phyloP scores from a whole-genome alignment of 2,329 filamentous ascomycete genomes.

The Botrytis fabae region DNA sequence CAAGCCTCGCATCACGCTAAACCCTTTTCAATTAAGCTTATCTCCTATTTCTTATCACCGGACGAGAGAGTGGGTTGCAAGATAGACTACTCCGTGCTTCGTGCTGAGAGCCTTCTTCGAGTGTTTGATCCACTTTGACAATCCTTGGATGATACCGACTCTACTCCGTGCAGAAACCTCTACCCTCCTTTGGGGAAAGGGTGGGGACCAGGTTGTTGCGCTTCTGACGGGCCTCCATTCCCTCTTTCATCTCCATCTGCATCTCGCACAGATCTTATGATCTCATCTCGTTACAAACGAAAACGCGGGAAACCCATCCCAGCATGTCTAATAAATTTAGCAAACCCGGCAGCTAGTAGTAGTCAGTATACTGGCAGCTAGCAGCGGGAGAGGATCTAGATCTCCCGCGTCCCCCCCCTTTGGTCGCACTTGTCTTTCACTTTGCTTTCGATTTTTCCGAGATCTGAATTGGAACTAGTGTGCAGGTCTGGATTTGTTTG shows the following conservation, averaged over 20 bases:
- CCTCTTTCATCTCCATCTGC: not conserved
- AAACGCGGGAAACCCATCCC: not conserved
- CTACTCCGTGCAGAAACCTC: not conserved
- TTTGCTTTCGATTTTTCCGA: not conserved
- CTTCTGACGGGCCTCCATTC: not conserved
- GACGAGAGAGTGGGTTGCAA: not conserved
- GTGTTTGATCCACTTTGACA: not conserved
- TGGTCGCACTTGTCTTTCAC: not conserved
- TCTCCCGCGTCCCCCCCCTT: not conserved
- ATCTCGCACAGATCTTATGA: not conserved
- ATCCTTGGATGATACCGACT: not conserved
- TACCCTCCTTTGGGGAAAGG: not conserved
- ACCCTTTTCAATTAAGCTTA: not conserved
- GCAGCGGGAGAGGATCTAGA: not conserved
- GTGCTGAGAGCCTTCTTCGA: not conserved
- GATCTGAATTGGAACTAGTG: not conserved
- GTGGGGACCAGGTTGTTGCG: not conserved
- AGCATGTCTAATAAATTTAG: not conserved
- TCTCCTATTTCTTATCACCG: not conserved
- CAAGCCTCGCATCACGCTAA: not conserved
- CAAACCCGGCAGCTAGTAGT: not conserved
- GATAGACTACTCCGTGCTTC: too few relatives aligned
- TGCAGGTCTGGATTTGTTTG: constrained; percentile 1
- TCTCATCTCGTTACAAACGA: constrained; percentile 4
- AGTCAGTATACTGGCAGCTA: constrained; percentile 1